Evolutionary conservation across 306 rosid species (phyloP).

Genomic region (Mimosa pudica): DNA sequence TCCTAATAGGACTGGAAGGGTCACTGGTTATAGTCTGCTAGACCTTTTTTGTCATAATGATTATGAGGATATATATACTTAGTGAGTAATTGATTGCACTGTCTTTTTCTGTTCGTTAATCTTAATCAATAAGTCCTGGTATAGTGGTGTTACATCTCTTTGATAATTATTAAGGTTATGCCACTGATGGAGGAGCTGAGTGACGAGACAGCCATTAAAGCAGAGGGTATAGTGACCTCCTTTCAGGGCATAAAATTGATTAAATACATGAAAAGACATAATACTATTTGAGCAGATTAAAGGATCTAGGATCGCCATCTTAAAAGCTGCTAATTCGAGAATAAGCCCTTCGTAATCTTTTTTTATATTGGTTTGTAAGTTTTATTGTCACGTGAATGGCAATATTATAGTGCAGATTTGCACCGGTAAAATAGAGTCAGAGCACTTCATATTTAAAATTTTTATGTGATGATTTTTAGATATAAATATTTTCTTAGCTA

Average conservation of each 20-base stretch:
- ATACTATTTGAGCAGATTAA: constrained; percentile 67
- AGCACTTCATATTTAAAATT: too few species aligned
- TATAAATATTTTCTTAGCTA: too few species aligned
- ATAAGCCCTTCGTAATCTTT: not conserved
- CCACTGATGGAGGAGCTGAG: constrained; percentile 61
- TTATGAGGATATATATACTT: constrained; percentile 7
- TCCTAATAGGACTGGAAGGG: not conserved
- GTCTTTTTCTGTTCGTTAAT: constrained; percentile 1
- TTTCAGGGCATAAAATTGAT: constrained; percentile 66
- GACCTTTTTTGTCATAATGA: constrained; percentile 1
- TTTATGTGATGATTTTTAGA: too few species aligned
- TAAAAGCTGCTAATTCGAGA: constrained; percentile 54
- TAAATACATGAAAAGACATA: constrained; percentile 71
- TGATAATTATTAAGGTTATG: not conserved
- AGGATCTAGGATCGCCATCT: constrained; percentile 30
- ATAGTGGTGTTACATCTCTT: constrained; percentile 1
- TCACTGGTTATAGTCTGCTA: not conserved
- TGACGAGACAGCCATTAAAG: constrained; percentile 79
- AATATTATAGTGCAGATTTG: too few species aligned
- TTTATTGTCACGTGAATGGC: too few species aligned
- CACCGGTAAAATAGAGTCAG: too few species aligned
- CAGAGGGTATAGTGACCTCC: constrained; percentile 61
- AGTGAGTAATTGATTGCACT: not conserved
- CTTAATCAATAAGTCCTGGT: not conserved
- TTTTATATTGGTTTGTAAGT: too few species aligned